These are phyloP conservation scores for Suillus occidentalis DNA, from an alignment of 768 basidiomycete species.

Conservation along the genomic window DNA sequence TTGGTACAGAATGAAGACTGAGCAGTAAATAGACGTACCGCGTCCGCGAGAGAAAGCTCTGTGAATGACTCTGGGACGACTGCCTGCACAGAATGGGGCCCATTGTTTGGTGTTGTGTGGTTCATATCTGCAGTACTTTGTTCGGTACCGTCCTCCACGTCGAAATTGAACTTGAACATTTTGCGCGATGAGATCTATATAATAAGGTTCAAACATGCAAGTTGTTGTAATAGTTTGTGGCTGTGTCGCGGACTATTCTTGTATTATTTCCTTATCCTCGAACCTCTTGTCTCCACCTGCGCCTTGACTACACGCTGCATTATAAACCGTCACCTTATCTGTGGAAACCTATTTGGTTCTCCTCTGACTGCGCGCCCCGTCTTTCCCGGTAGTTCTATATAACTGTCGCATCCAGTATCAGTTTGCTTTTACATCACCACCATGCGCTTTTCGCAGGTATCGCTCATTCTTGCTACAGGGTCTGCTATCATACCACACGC, in stretches of 20 bases:
- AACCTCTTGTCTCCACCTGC: not conserved
- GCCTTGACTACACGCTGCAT: not conserved
- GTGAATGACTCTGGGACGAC: conserved; percentile 18
- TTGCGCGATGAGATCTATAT: conserved; percentile 19
- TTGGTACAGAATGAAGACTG: not conserved
- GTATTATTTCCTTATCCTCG: conserved; percentile 2
- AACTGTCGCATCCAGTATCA: not conserved
- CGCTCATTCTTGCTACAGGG: conserved; percentile 15
- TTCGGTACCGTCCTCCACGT: conserved; percentile 39
- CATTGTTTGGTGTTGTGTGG: conserved; percentile 12
- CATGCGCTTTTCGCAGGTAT: conserved; percentile 21
- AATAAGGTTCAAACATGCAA: not conserved
- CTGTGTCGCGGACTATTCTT: not conserved
- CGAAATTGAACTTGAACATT: conserved; percentile 55
- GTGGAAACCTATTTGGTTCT: not conserved
- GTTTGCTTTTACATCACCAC: conserved; percentile 9
- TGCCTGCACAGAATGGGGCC: conserved; percentile 3
- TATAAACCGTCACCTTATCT: not conserved
- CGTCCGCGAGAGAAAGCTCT: conserved; percentile 29
- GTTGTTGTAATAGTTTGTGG: not conserved
- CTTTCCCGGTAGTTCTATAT: not conserved
- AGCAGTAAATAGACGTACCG: conserved; percentile 28
- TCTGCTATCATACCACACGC: conserved; percentile 26
- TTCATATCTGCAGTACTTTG: conserved; percentile 10
- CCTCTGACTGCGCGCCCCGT: not conserved